phyloP scores from a whole-genome alignment of 805 yeast species.

The Kuraishia molischiana region DNA sequence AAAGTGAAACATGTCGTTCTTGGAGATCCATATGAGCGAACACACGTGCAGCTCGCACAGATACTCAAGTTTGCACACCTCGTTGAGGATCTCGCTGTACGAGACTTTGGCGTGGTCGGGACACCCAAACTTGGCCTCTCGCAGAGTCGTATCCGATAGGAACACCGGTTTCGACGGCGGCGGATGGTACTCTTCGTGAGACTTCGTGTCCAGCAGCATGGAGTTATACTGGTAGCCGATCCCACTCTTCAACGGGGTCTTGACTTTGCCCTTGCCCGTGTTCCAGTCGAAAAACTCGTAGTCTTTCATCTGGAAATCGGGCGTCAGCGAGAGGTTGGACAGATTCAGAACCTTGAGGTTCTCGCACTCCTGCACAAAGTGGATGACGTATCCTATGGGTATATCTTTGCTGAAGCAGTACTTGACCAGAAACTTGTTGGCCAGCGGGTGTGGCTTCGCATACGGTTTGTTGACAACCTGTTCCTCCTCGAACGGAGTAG shows the following conservation, averaged over 20 bases:
- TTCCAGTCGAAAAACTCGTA: constrained; percentile 24
- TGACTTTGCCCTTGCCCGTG: constrained; percentile 2
- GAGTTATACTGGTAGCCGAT: constrained; percentile 1
- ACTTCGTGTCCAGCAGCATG: constrained; percentile 1
- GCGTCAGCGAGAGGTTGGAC: constrained; percentile 51
- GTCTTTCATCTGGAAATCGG: constrained; percentile 49
- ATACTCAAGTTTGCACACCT: neutral
- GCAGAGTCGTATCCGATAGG: neutral
- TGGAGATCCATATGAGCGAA: constrained; percentile 4
- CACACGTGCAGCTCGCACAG: neutral
- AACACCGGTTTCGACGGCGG: constrained; percentile 1
- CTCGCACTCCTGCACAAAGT: constrained; percentile 57
- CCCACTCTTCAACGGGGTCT: neutral
- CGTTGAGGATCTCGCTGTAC: neutral
- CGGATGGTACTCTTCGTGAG: neutral
- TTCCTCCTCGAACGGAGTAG: too few species aligned
- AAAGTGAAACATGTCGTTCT: constrained; percentile 1
- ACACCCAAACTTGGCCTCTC: neutral
- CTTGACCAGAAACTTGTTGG: constrained; percentile 49
- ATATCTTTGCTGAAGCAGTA: constrained; percentile 64
- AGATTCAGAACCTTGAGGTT: constrained; percentile 47
- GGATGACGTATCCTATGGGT: constrained; percentile 70
- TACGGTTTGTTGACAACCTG: constrained; percentile 21
- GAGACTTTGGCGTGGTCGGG: neutral
- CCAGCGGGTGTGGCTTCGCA: constrained; percentile 43